Evolutionary conservation across 2,329 filamentous ascomycete species (phyloP), one percentile per base, ranked within the genome.

Genomic region (Monilinia laxa): DNA sequence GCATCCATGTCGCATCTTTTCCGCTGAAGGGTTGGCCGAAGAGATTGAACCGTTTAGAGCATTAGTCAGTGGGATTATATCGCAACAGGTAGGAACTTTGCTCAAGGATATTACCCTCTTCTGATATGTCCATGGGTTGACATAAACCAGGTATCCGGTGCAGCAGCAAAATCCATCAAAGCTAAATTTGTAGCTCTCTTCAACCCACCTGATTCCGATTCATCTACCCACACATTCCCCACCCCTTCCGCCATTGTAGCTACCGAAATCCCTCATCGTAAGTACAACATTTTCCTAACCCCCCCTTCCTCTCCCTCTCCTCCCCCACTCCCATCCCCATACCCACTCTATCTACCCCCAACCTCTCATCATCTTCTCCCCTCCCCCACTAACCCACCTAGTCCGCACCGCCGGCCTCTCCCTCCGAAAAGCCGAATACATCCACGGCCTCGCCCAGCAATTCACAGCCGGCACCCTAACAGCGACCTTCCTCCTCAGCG

Each of bases 341-440:
- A 1, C 5, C 4, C 23, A 9, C 18, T 47, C 23, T 20, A 31
- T 31, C 25, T 47, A 73, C 23, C 12, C n/a, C 11, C n/a, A 51
- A 12, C 45, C 98, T 97, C 75, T 94, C 94, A 0, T 16, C 84
- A 86, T 0, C 93, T 94, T 0, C 84, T 86, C 97, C 9, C 85
- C 86, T 0, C 76, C 79, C 10, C 84, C 82, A 62, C 79, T 88
- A 25, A 80, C 97, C 42, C 80, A 88, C 40, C 84, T 80, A 4
- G 84, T 99, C 11, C 90, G 94, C 40, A 89, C 90, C 10, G 95
- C 94, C 0, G 95, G 95, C 0, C 85, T 99, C 60, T 97, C 92
- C 3, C 91, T 96, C 79, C 87, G 95, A 67, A 99, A 99, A 80
- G 95, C 95, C 57, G 95, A 98, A 80, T 99, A 99, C 78, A 87